A percentile compares a stretch with the other conserved stretches of the same genome.
Conservation (phyloP, 306 rosid genomes). For the Cucumis cinereus region DNA sequence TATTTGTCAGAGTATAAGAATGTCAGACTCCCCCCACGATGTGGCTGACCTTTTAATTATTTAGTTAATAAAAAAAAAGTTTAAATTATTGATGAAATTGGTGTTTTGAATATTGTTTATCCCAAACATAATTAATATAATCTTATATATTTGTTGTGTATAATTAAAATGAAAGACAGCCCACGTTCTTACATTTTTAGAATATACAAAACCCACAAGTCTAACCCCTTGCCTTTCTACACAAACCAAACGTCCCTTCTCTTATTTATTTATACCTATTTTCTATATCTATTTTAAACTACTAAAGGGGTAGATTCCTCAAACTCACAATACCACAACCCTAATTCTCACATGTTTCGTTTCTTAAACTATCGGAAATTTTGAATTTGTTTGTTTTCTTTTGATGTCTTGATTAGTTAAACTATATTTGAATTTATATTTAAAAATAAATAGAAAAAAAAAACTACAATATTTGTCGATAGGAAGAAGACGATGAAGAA, state of each 20-base stretch:
- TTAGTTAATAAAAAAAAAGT: too few species aligned
- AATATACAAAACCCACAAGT: neutral
- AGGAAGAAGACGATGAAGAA: too few species aligned
- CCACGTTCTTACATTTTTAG: slow-evolving; percentile 3
- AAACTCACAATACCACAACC: too few species aligned
- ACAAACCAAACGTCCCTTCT: neutral
- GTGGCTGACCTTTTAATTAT: neutral
- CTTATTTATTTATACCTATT: neutral
- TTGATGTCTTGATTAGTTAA: too few species aligned
- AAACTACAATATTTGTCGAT: too few species aligned
- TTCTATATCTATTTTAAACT: too few species aligned
- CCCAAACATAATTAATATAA: neutral
- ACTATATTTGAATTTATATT: too few species aligned
- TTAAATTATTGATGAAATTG: neutral
- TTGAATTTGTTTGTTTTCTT: too few species aligned
- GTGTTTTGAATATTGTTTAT: neutral
- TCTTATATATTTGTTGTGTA: neutral
- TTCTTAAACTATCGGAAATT: too few species aligned
- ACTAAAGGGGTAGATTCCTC: too few species aligned
- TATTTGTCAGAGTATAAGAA: neutral
- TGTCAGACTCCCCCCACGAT: slow-evolving; percentile 3
- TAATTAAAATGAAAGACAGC: neutral
- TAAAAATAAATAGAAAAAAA: too few species aligned
- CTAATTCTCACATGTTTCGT: too few species aligned
- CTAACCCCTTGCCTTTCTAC: neutral